Percentiles rank a stretch among this genome's conserved stretches.
Evolutionary conservation across 2,329 filamentous ascomycete genomes (phyloP).

Genomic region (Karstenula rhodostoma): DNA sequence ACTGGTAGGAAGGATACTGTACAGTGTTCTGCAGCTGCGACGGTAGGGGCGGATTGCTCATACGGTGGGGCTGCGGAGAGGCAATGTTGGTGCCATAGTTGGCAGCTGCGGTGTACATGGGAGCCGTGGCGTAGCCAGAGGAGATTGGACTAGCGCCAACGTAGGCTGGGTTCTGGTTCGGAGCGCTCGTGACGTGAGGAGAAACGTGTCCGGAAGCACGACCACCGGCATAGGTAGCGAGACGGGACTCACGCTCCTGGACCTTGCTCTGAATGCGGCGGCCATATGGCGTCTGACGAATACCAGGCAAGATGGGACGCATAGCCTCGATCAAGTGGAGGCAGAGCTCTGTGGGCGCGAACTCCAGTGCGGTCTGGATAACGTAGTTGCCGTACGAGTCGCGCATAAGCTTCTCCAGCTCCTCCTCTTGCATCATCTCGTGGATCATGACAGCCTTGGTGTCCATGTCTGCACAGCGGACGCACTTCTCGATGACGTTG

Average conservation of each 20-base stretch:
- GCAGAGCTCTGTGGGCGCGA: slow-evolving; percentile 43
- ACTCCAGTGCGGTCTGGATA: slow-evolving; percentile 80
- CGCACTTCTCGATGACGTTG: slow-evolving; percentile 93
- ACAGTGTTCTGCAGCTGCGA: slow-evolving; percentile 48
- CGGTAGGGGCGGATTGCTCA: slow-evolving; percentile 49
- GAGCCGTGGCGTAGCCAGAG: slow-evolving; percentile 32
- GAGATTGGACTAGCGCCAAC: slow-evolving; percentile 27
- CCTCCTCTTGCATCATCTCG: slow-evolving; percentile 76
- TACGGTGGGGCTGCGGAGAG: slow-evolving; percentile 46
- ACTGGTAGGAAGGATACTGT: slow-evolving; percentile 52
- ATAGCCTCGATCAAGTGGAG: slow-evolving; percentile 79
- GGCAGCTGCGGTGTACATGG: slow-evolving; percentile 47
- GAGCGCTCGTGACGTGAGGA: slow-evolving; percentile 34
- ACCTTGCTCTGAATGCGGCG: slow-evolving; percentile 94
- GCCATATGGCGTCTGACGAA: slow-evolving; percentile 91
- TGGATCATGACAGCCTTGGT: slow-evolving; percentile 84
- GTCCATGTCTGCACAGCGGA: slow-evolving; percentile 79
- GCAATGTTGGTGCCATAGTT: slow-evolving; percentile 48
- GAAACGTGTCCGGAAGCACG: slow-evolving; percentile 36
- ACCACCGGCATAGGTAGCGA: slow-evolving; percentile 39
- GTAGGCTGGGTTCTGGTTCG: slow-evolving; percentile 31
- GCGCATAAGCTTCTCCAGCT: slow-evolving; percentile 87
- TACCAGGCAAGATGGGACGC: slow-evolving; percentile 81
- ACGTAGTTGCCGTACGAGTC: slow-evolving; percentile 98
- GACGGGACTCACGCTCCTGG: slow-evolving; percentile 59